Evolutionary conservation across 2,329 filamentous ascomycete species (phyloP), one percentile per base, ranked within the genome.

Genomic region (Leptographium galeiforme): DNA sequence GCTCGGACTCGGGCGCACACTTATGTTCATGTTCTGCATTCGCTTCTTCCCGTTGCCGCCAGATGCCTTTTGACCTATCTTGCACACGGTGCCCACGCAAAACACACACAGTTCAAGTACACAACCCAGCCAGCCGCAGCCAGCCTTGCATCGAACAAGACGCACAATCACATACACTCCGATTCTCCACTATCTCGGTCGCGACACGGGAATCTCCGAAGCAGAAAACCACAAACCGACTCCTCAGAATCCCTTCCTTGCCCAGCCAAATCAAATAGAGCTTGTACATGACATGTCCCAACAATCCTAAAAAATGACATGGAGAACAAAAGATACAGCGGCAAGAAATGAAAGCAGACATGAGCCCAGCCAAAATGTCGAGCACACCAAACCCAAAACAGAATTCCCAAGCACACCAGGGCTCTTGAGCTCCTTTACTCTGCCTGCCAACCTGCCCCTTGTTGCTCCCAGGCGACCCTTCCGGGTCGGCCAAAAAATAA

Each of bases 151-250:
- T 46, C 49, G 19, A 52, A 53, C 32, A 44, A 55, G 50, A 52
- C 47, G 43, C 48, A 53, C 30, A 56, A 57, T 45, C 7, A 44
- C 45, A 55, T 13, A 54, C 52, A 54, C 54, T 56, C 54, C 57
- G 54, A 44, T 52, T 43, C 54, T 57, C 55, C 57, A 48, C 52
- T 18, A 32, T 25, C 48, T 57, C 44, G 48, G 18, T 55, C 55
- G 57, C 55, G 54, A 59, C 55, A 58, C 53, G 55, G 54, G 54
- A 57, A 58, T 57, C 55, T 56, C 52, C 34, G 55, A 51, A 54
- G 41, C 50, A 56, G 19, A 53, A 50, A 53, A 53, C 53, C 57
- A 59, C 55, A 53, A 50, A 54, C 54, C 53, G 57, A 59, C 56
- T 59, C 58, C 58, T 30, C 55, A 52, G 39, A 48, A 58, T 55